Percentiles rank a stretch among this genome's conserved stretches.
These are phyloP conservation scores for Cyclotella choctawhatcheeana DNA, from an alignment of 108 stramenopile genomes.

Conservation along the genomic window DNA sequence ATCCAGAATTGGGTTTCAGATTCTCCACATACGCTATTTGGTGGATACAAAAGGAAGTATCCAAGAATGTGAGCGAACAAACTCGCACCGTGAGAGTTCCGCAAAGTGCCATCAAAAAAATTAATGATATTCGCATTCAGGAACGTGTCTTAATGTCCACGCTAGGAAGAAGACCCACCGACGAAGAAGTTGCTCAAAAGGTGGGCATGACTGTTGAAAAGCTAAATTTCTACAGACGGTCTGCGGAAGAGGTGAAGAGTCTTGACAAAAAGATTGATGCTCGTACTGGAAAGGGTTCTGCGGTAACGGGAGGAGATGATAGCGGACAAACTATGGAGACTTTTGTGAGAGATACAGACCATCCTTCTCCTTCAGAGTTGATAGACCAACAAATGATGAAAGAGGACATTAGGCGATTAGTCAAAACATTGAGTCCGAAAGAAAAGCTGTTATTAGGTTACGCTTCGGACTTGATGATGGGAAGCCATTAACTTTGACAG, in stretches of 20 bases:
- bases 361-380: constrained; percentile 52
- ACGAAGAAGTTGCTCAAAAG: constrained; percentile 69
- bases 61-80: constrained; percentile 75
- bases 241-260: constrained; percentile 57
- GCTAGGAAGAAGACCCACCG: constrained; percentile 60
- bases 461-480: constrained; percentile 87
- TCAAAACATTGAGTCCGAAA: constrained; percentile 61
- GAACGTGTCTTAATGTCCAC: constrained; percentile 51
- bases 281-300: constrained; percentile 52
- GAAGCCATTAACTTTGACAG: constrained; percentile 59
- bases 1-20: constrained; percentile 81
- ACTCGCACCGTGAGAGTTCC: constrained; percentile 74
- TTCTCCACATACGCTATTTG: constrained; percentile 89
- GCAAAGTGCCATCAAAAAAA: constrained; percentile 61
- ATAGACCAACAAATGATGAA: constrained; percentile 59
- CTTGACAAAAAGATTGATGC: constrained; percentile 55
- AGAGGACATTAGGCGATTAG: constrained; percentile 54
- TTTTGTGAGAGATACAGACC: constrained; percentile 57
- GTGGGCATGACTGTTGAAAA: constrained; percentile 62
- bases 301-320: constrained; percentile 36
- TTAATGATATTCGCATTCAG: constrained; percentile 66
- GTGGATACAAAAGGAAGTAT: constrained; percentile 86
- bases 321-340: constrained; percentile 43
- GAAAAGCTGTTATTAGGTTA: constrained; percentile 81
- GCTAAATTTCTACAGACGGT: constrained; percentile 56